These are phyloP conservation scores for Glycine tomentella DNA, from an alignment of 306 rosid species.

Conservation along the genomic window DNA sequence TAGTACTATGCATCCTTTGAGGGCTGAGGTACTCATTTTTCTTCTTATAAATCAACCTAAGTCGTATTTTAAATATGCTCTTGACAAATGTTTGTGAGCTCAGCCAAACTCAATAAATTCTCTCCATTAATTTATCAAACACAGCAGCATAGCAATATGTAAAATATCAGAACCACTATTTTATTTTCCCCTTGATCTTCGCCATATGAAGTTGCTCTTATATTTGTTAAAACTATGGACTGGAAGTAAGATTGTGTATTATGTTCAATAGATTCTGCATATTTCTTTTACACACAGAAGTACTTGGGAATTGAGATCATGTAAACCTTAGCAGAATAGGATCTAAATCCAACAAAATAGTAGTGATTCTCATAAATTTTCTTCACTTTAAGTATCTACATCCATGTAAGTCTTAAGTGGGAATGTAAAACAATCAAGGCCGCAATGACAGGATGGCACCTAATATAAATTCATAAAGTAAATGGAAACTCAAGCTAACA, in stretches of 20 bases:
- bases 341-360: conserved; percentile 12
- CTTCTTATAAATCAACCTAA: conserved; percentile 3
- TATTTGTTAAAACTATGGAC: conserved; percentile 17
- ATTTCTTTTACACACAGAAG: background rate
- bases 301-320: background rate
- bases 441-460: conserved; percentile 19
- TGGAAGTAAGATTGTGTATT: background rate
- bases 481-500: conserved; percentile 31
- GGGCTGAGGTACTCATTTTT: background rate
- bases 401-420: conserved; percentile 19
- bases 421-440: background rate
- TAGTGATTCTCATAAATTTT: conserved; percentile 1
- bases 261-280: conserved; percentile 19
- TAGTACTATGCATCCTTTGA: background rate
- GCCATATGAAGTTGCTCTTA: background rate
- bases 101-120: background rate
- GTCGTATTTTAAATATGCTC: background rate
- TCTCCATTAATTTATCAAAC: conserved; percentile 4
- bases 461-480: conserved; percentile 35
- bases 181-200: conserved; percentile 6
- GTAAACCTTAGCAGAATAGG: background rate
- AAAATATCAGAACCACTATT: conserved; percentile 19
- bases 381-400: background rate
- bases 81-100: background rate
- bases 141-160: background rate